These are phyloP conservation scores for Claviceps quebecensis DNA, from an alignment of 2,329 filamentous ascomycete genomes.

Conservation along the genomic window DNA sequence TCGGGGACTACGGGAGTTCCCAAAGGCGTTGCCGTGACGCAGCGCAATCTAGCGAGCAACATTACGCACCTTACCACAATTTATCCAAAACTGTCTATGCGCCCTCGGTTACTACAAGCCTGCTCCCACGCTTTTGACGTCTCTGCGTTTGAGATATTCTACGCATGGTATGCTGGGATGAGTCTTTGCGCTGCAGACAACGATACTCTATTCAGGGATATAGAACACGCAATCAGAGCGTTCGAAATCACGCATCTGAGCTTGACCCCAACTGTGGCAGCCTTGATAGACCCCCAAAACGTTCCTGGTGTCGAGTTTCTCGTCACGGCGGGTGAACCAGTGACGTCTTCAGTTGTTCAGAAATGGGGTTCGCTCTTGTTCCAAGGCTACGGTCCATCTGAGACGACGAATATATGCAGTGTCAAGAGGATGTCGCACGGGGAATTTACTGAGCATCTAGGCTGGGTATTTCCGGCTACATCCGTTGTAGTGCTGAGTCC, in stretches of 20 bases:
- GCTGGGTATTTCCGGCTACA: conserved; percentile 58
- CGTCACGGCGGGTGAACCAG: conserved; percentile 67
- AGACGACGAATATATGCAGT: conserved; percentile 80
- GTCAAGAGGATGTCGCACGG: conserved; percentile 45
- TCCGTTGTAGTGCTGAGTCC: conserved; percentile 51
- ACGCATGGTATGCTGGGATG: conserved; percentile 65
- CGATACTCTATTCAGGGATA: conserved; percentile 57
- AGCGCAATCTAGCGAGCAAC: conserved; percentile 63
- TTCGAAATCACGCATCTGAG: conserved; percentile 66
- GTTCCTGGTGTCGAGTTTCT: conserved; percentile 62
- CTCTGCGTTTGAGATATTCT: conserved; percentile 85
- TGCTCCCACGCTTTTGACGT: conserved; percentile 80
- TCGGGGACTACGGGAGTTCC: conserved; percentile 70
- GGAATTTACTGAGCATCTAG: conserved; percentile 63
- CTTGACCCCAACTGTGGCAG: conserved; percentile 73
- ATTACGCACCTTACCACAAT: conserved; percentile 49
- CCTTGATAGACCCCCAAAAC: conserved; percentile 52
- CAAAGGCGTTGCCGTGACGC: conserved; percentile 68
- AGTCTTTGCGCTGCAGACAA: conserved; percentile 64
- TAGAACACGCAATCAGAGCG: conserved; percentile 51
- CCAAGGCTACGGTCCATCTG: conserved; percentile 73
- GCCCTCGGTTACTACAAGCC: conserved; percentile 59
- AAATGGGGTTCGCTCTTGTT: conserved; percentile 59
- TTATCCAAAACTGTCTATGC: conserved; percentile 40
- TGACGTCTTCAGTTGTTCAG: conserved; percentile 57